phyloP scores from a whole-genome alignment of 495 filamentous ascomycete genomes.

The Podospora fimiseda region DNA sequence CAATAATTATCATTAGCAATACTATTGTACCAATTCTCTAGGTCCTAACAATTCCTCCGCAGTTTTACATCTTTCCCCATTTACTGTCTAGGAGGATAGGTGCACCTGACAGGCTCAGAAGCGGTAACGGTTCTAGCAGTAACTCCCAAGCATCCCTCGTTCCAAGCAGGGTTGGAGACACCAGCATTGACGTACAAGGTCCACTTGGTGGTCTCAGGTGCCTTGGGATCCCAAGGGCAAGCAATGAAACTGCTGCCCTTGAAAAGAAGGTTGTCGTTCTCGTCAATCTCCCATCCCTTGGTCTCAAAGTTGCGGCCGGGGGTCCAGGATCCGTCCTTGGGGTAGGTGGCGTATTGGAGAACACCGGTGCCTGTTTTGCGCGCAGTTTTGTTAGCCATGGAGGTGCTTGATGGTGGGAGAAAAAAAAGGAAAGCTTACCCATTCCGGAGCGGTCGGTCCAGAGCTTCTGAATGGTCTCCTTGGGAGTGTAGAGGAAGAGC shows the following conservation, averaged over 20 bases:
- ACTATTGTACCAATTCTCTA: not conserved
- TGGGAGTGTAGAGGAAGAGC: slow-evolving; percentile 40
- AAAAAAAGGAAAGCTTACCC: slow-evolving; percentile 18
- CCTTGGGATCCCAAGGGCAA: slow-evolving; percentile 34
- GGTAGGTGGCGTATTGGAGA: slow-evolving; percentile 44
- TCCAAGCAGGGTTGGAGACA: slow-evolving; percentile 37
- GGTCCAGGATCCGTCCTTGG: slow-evolving; percentile 15
- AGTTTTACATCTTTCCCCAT: too few species aligned
- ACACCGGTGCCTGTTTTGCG: slow-evolving; percentile 34
- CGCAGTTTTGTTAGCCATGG: not conserved
- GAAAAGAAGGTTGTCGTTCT: slow-evolving; percentile 37
- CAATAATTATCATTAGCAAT: too few species aligned
- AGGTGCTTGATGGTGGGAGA: not conserved
- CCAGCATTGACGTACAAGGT: slow-evolving; percentile 43
- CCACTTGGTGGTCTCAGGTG: slow-evolving; percentile 37
- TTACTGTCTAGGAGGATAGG: too few species aligned
- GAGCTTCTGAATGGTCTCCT: slow-evolving; percentile 40
- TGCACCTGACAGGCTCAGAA: slow-evolving; percentile 26
- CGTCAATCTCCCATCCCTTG: slow-evolving; percentile 37
- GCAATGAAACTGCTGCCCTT: slow-evolving; percentile 39
- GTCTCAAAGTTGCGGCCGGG: slow-evolving; percentile 36
- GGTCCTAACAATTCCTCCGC: too few species aligned
- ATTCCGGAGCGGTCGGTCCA: slow-evolving; percentile 50
- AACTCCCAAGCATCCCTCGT: slow-evolving; percentile 41
- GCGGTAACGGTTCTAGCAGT: slow-evolving; percentile 25